Base-by-base conservation (phyloP, 2,329 filamentous ascomycete species). In the Penicillium palitans region DNA sequence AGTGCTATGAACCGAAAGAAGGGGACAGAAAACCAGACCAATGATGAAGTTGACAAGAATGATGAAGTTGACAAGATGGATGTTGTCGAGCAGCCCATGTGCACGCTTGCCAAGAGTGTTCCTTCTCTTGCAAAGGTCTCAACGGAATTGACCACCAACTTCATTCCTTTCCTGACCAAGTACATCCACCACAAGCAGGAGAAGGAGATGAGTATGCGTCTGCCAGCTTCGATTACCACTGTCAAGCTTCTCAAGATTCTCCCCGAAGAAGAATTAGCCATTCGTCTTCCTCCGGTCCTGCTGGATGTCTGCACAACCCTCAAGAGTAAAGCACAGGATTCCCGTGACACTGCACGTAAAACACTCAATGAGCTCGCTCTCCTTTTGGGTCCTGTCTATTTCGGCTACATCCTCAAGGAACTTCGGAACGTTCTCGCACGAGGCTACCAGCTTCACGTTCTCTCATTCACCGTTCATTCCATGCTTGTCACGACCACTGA, bases 171-270 rank as follows among this genome's bases (percentile, higher is more conserved):
- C 19, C 78, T 99, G 33, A 83, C 88, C n/a, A 85, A 87, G 46
- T 95, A 96, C 71, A 84, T 98, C 29, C 93, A 97, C 68, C 88
- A 96, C 68, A 98, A 97, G 74, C 91, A 98, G 63, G 95, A 99
- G 72, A 88, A 91, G 1, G 93, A 92, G 50, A 93, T 99, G 74
- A 96, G 93, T 77, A 85, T 95, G 52, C 90, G 95, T 73, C 89
- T 97, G 35, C 93, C 93, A 0, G 89, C 96, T 6, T 93, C 92
- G 27, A 85, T 97, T 37, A 91, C 95, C 29, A 85, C 93, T 44
- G 89, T 96, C 60, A 96, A 96, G 74, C 82, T 98, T 17, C 80
- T 99, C 52, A 90, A 89, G 59, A 79, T 96, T 19, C 82, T 99
- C 25, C 90, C 95, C 0, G 79, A 85, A 48, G 81, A 87, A 7